phyloP scores from a whole-genome alignment of 441 rosid species.

The Gossypium schwendimanii region DNA sequence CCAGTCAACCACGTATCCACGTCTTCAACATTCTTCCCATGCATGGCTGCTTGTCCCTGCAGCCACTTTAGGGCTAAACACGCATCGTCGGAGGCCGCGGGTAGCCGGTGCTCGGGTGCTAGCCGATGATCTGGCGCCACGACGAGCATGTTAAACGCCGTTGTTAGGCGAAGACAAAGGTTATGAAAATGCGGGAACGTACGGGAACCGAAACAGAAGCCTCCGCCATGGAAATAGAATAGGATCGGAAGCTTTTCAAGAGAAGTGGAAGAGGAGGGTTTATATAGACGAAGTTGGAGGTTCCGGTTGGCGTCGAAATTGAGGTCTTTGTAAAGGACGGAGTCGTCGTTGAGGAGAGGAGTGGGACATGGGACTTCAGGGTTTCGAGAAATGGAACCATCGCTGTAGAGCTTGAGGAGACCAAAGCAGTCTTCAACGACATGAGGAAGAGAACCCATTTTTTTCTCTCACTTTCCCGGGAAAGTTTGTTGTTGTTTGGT shows the following conservation, averaged over 20 bases:
- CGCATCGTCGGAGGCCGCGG: conserved; percentile 64
- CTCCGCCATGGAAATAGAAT: conserved; percentile 67
- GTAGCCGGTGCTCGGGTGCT: conserved; percentile 72
- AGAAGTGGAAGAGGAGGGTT: conserved; percentile 33
- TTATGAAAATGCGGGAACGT: conserved; percentile 69
- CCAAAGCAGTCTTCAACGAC: conserved; percentile 71
- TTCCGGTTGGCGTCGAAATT: conserved; percentile 36
- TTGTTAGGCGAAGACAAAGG: conserved; percentile 51
- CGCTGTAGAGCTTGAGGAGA: conserved; percentile 56
- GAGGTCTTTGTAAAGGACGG: conserved; percentile 51
- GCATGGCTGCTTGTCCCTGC: conserved; percentile 35
- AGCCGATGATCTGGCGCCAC: conserved; percentile 60
- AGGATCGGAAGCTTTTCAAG: conserved; percentile 33
- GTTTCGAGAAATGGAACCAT: conserved; percentile 53
- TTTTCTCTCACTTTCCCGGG: background rate
- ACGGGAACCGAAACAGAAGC: conserved; percentile 70
- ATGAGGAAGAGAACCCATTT: conserved; percentile 57
- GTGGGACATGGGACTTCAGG: conserved; percentile 29
- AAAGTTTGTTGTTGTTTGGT: background rate
- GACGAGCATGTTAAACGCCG: conserved; percentile 43
- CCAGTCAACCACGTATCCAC: conserved; percentile 37
- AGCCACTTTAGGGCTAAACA: conserved; percentile 46
- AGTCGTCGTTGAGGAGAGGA: conserved; percentile 29
- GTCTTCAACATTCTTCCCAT: background rate
- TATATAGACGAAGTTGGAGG: conserved; percentile 72